Conservation (phyloP, 2,329 filamentous ascomycete species). For the Paramyrothecium roridum region DNA sequence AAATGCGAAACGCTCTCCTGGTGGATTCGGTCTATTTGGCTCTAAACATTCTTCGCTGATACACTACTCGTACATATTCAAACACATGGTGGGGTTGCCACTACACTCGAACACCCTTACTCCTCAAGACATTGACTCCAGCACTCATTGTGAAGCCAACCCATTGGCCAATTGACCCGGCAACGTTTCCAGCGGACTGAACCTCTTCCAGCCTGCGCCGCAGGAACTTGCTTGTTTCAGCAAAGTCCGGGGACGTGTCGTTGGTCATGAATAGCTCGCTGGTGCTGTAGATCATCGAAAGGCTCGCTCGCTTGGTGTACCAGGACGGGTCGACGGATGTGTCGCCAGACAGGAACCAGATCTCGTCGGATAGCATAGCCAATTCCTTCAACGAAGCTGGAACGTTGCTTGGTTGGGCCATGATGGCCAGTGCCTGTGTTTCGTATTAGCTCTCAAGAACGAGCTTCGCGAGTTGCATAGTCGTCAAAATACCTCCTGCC, state of each 20-base stretch:
- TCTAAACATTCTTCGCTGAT: neutral
- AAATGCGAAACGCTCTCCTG: neutral
- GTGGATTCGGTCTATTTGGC: neutral
- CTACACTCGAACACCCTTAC: conserved; percentile 81
- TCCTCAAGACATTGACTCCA: conserved; percentile 77
- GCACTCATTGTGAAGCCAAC: conserved; percentile 77
- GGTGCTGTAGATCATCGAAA: conserved; percentile 62
- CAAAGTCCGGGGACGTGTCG: conserved; percentile 70
- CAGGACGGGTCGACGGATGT: conserved; percentile 77
- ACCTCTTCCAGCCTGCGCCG: conserved; percentile 71
- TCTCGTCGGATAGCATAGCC: conserved; percentile 81
- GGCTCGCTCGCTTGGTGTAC: conserved; percentile 66
- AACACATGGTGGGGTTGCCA: neutral
- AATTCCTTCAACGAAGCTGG: conserved; percentile 76
- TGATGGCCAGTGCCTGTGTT: conserved; percentile 75
- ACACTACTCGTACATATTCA: conserved; percentile 1
- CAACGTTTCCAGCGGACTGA: conserved; percentile 56
- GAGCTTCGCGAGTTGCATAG: neutral
- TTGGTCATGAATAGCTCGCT: conserved; percentile 93
- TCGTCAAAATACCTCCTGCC: conserved; percentile 70
- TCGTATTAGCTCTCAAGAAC: neutral
- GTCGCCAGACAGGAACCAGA: conserved; percentile 85
- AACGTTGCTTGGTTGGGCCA: conserved; percentile 80
- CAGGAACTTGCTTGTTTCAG: conserved; percentile 77
- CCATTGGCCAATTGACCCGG: conserved; percentile 70